Percentiles rank a stretch among this genome's conserved stretches.
Evolutionary conservation across 306 rosid genomes (phyloP).

Genomic region (Pyrus betulifolia): DNA sequence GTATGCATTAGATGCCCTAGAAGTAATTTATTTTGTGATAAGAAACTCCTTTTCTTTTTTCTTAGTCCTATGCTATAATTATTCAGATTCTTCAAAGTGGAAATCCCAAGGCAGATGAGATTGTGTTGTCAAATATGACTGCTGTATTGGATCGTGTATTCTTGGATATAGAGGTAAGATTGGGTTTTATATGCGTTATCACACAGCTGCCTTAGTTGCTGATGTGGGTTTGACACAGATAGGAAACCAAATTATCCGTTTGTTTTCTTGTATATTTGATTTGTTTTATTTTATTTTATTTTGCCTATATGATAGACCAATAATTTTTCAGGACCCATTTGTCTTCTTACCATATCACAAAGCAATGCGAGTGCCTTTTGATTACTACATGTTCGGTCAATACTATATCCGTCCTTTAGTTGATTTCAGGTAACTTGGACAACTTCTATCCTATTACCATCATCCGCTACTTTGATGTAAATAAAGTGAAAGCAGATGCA

Average conservation of each 20-base stretch:
- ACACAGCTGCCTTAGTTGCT: conserved; percentile 11
- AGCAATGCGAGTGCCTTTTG: conserved; percentile 92
- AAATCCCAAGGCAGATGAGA: conserved; percentile 70
- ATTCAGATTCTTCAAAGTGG: conserved; percentile 73
- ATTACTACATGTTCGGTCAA: conserved; percentile 89
- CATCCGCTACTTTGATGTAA: conserved; percentile 2
- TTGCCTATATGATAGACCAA: not conserved
- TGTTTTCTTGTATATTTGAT: conserved; percentile 19
- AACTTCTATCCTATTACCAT: conserved; percentile 13
- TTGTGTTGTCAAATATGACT: conserved; percentile 71
- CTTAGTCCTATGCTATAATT: conserved; percentile 7
- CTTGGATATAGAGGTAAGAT: conserved; percentile 78
- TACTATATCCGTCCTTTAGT: conserved; percentile 85
- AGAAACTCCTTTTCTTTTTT: not conserved
- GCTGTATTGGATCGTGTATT: conserved; percentile 65
- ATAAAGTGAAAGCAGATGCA: not conserved
- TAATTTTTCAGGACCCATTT: conserved; percentile 81
- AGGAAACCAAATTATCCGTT: not conserved
- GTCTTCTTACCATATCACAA: conserved; percentile 77
- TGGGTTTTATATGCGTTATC: not conserved
- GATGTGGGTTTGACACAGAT: conserved; percentile 5
- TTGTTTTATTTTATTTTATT: not conserved
- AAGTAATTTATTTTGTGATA: not conserved
- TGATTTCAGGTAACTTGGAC: conserved; percentile 71
- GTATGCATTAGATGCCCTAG: not conserved